Evolutionary conservation across 345 rosid species (phyloP), one percentile per base, ranked within the genome.

Genomic region (Linum usitatissimum): DNA sequence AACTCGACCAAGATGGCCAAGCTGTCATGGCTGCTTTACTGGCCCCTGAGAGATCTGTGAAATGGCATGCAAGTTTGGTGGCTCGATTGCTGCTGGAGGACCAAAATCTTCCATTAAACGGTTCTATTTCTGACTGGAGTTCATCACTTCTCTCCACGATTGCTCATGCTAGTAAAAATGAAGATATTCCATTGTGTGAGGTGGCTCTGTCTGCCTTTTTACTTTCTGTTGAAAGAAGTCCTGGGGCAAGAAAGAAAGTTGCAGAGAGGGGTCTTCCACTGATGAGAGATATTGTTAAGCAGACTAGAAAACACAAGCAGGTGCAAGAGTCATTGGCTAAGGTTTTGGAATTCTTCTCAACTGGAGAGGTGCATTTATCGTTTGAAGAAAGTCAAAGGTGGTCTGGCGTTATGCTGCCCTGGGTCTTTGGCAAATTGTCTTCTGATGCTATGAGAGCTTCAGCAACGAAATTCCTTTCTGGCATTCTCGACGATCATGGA

Each of bases 11-110:
- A 65, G 92, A 90, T 68, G 96, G 97, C 60, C 68, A 77, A 69
- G 96, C 94, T 78, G 86, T 90, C 67, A 90, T 84, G 99, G 66
- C 88, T 64, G 86, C 99, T 58, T 69, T 93, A 66, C 73, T 84
- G 74, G 97, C 97, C 30, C 96, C 99, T 57, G 99, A 93, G 83
- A 86, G 97, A 79, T 90, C 99, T 76, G 97, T 93, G 65, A 87
- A 86, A 80, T 93, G 99, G 99, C 96, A 93, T 79, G 99, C 96
- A 60, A 81, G 97, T 79, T 74, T 90, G 83, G 94, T 90, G 49
- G 97, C 99, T 45, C 75, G 81, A 64, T 74, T 87, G 78, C 77
- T 93, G 53, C 80, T 93, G 78, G 94, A 87, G 82, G 97, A 93
- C 80, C 81, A 23, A 56, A 74, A 82, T 72, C 88, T 90, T 62